phyloP scores from a whole-genome alignment of 129 eudicot species.

The Saposhnikovia divaricata region DNA sequence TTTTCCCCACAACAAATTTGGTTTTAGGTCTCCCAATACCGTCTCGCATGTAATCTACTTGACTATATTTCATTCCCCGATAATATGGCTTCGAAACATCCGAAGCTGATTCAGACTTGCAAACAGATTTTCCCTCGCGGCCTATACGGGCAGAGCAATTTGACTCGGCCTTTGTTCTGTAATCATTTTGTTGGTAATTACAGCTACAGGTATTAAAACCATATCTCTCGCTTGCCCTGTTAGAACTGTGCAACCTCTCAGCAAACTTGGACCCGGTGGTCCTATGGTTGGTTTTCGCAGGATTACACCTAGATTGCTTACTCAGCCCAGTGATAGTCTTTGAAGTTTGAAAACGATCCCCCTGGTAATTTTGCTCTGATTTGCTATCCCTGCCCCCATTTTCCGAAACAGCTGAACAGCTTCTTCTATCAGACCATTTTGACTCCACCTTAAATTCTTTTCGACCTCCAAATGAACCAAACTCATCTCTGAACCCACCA shows the following conservation, averaged over 20 bases:
- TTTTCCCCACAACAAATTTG: constrained; percentile 34
- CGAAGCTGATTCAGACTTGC: constrained; percentile 35
- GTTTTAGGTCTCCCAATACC: constrained; percentile 38
- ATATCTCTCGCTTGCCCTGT: constrained; percentile 46
- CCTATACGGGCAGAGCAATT: constrained; percentile 18
- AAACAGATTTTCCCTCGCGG: constrained; percentile 28
- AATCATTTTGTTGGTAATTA: constrained; percentile 41
- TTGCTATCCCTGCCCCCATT: constrained; percentile 40
- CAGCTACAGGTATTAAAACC: constrained; percentile 62
- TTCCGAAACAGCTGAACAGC: constrained; percentile 36
- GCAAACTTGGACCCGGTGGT: constrained; percentile 36
- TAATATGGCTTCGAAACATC: constrained; percentile 52
- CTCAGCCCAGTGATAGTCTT: constrained; percentile 39
- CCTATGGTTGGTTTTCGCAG: constrained; percentile 32
- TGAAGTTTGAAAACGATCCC: constrained; percentile 44
- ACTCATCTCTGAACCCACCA: constrained; percentile 38
- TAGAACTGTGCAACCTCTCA: constrained; percentile 43
- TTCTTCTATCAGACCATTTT: constrained; percentile 54
- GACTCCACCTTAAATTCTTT: constrained; percentile 26
- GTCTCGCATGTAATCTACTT: constrained; percentile 41
- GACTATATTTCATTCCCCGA: constrained; percentile 45
- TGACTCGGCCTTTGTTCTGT: constrained; percentile 39
- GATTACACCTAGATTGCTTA: constrained; percentile 45
- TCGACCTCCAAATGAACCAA: constrained; percentile 28
- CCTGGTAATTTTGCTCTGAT: constrained; percentile 43